Evolutionary conservation across 2,329 filamentous ascomycete species (phyloP), one percentile per base, ranked within the genome.

Genomic region (Moelleriella libera): DNA sequence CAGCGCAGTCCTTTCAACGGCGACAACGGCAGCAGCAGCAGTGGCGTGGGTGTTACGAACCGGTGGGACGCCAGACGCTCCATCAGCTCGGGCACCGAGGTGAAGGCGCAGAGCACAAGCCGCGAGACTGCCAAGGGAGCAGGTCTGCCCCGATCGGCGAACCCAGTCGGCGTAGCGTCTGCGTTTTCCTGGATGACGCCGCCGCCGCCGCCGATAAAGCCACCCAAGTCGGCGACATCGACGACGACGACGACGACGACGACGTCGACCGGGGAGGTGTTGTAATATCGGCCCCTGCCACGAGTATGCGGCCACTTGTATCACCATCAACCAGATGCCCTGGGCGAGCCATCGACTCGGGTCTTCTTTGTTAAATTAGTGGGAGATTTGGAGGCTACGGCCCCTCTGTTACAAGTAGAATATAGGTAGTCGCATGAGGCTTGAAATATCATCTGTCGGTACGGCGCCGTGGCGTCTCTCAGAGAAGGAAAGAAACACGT

Each of bases 161-260:
- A 97, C 59, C 90, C 92, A 0, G 78, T 95, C 14, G 90, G 90
- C 7, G 86, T 86, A n/a, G 90, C 85, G 11, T 92, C 87, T 49
- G 90, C 90, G 3, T 97, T 97, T 68, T 83, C 85, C 10, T 97
- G 89, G 89, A 82, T 96, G 70, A 90, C 85, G 44, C 66, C 72
- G 41, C 54, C 63, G 14, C 60, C 59, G 45, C 64, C 70, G 43
- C 43, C 59, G 40, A 60, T 59, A 45, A 64, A 70, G 43, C 43
- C 59, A 40, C 44, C 58, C 34, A 65, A 63, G 54, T 49, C 67
- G 2, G 58, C 68, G 8, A 54, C 64, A 5, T 52, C 34, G 34
- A 12, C 40, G 40, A 41, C 14, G 8, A 37, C 32, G 32, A 37
- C 32, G 11, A 37, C 34, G 12, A 37, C 34, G 12, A 12, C 8